phyloP scores from a whole-genome alignment of 1,139 yeast genomes.

The Pichia sp. region DNA sequence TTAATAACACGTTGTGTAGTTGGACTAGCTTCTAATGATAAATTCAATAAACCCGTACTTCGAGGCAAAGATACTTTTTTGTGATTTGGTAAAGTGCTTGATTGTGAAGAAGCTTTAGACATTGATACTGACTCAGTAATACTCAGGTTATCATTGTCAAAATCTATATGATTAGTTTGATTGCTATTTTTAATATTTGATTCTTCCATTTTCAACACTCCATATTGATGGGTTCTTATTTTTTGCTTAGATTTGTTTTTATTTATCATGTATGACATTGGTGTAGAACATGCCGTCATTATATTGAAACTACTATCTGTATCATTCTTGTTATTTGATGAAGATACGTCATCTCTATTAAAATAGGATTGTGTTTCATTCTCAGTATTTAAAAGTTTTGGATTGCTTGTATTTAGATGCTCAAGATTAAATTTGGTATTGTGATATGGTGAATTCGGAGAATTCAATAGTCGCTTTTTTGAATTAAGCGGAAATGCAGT shows the following conservation, averaged over 20 bases:
- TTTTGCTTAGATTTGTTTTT: background rate
- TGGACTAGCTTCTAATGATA: constrained; percentile 32
- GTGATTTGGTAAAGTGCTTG: no score
- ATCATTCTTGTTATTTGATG: no score
- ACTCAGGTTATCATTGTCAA: background rate
- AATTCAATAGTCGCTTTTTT: constrained; percentile 25
- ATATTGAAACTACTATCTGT: no score
- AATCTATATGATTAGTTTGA: background rate
- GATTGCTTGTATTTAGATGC: background rate
- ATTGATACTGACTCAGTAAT: no score
- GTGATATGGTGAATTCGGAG: constrained; percentile 22
- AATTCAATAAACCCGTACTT: constrained; percentile 35
- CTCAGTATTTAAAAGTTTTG: no score
- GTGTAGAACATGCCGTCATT: no score
- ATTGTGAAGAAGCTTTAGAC: no score
- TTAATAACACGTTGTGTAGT: constrained; percentile 16
- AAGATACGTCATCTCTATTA: no score
- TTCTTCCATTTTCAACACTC: constrained; percentile 3
- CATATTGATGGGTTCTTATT: background rate
- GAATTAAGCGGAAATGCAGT: constrained; percentile 27
- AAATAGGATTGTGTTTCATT: no score
- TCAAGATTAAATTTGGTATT: background rate
- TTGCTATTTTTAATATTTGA: constrained; percentile 1
- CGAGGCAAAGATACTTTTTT: constrained; percentile 31
- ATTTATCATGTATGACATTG: no score